Conservation (phyloP, 2,329 filamentous ascomycete genomes). For the Spiromastix sp. region DNA sequence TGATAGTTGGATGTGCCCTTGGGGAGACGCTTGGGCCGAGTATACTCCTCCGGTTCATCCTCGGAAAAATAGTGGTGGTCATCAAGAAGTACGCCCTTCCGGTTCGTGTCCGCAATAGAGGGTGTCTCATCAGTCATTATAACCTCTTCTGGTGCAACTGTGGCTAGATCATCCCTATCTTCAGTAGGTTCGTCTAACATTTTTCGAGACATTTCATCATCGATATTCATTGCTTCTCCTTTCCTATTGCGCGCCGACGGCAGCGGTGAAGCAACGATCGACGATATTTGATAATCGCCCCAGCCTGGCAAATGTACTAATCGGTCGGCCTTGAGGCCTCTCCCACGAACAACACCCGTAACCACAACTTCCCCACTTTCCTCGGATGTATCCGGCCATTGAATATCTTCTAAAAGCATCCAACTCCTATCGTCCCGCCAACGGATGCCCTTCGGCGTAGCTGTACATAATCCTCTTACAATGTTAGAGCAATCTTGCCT, state of each 20-base stretch:
- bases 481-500: slow-evolving; percentile 86
- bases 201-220: slow-evolving; percentile 41
- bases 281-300: slow-evolving; percentile 87
- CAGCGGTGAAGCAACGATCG: slow-evolving; percentile 69
- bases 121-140: slow-evolving; percentile 60
- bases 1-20: slow-evolving; percentile 92
- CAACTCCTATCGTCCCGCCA: slow-evolving; percentile 95
- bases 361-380: slow-evolving; percentile 53
- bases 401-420: slow-evolving; percentile 79
- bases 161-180: slow-evolving; percentile 72
- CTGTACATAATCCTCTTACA: slow-evolving; percentile 82
- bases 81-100: slow-evolving; percentile 85
- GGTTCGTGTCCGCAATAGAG: slow-evolving; percentile 43
- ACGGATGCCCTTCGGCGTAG: slow-evolving; percentile 81
- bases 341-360: slow-evolving; percentile 78
- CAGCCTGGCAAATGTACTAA: slow-evolving; percentile 86
- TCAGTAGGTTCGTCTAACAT: slow-evolving; percentile 61
- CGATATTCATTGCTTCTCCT: slow-evolving; percentile 56
- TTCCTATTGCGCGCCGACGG: slow-evolving; percentile 43
- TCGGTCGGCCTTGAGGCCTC: slow-evolving; percentile 77
- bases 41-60: slow-evolving; percentile 60
- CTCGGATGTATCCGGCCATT: slow-evolving; percentile 50
- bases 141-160: slow-evolving; percentile 77
- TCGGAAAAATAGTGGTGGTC: slow-evolving; percentile 98
- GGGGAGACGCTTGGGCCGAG: slow-evolving; percentile 64